These are phyloP conservation scores for Pleurostoma richardsiae DNA, from an alignment of 2,329 filamentous ascomycete genomes.

Conservation along the genomic window DNA sequence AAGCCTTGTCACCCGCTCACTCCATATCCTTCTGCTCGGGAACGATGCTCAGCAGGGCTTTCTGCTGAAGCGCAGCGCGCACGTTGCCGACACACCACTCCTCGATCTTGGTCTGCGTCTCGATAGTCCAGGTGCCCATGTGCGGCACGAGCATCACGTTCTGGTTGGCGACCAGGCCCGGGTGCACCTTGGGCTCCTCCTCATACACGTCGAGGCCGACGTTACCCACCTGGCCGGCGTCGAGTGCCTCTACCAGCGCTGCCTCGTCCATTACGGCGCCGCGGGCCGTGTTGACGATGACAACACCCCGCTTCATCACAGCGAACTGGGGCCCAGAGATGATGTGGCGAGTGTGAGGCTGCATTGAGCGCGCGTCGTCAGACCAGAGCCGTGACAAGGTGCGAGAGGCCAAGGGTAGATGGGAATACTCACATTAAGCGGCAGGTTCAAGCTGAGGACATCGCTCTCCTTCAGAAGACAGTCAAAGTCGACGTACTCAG, in stretches of 20 bases:
- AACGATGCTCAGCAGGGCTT: slow-evolving; percentile 64
- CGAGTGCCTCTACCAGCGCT: slow-evolving; percentile 69
- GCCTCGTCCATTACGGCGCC: slow-evolving; percentile 79
- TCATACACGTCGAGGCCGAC: slow-evolving; percentile 80
- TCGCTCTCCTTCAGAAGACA: slow-evolving; percentile 66
- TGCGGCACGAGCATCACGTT: slow-evolving; percentile 74
- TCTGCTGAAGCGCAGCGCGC: slow-evolving; percentile 53
- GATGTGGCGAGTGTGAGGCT: slow-evolving; percentile 66
- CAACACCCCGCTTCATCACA: slow-evolving; percentile 72
- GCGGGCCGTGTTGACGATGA: slow-evolving; percentile 78
- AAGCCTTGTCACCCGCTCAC: neutral
- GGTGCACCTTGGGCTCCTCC: slow-evolving; percentile 72
- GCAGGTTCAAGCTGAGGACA: slow-evolving; percentile 75
- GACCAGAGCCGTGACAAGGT: neutral
- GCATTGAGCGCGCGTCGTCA: neutral
- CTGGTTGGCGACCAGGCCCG: slow-evolving; percentile 64
- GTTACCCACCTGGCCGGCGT: slow-evolving; percentile 63
- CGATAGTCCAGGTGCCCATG: slow-evolving; percentile 79
- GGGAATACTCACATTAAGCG: slow-evolving; percentile 63
- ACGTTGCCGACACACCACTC: slow-evolving; percentile 71
- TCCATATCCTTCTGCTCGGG: slow-evolving; percentile 53
- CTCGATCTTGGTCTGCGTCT: slow-evolving; percentile 65
- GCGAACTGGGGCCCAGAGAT: slow-evolving; percentile 67
- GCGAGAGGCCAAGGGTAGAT: neutral
- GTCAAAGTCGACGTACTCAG: slow-evolving; percentile 68